These are phyloP conservation scores for Xerocomus nothofagi DNA, from an alignment of 1,284 basidiomycete species.

Conservation along the genomic window DNA sequence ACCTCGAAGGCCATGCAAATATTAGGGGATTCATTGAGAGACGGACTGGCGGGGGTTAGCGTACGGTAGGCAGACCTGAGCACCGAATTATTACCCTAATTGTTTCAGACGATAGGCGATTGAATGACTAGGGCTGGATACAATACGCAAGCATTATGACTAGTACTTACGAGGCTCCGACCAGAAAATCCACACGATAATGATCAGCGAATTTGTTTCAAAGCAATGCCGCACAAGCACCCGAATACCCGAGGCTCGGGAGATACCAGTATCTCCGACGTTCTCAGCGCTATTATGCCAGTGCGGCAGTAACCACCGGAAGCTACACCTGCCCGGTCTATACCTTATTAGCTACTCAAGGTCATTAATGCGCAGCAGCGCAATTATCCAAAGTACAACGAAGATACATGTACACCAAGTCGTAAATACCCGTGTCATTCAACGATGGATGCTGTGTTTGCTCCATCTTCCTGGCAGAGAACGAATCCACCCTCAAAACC, in stretches of 20 bases:
- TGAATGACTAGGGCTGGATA: not conserved
- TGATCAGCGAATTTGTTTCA: constrained; percentile 15
- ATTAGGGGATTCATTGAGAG: constrained; percentile 81
- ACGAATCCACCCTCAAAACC: constrained; percentile 50
- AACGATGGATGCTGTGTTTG: constrained; percentile 14
- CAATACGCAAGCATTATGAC: not conserved
- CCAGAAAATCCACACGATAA: constrained; percentile 10
- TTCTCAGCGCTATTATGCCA: constrained; percentile 9
- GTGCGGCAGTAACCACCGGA: constrained; percentile 4
- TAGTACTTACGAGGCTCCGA: not conserved
- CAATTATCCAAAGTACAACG: constrained; percentile 14
- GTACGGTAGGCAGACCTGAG: not conserved
- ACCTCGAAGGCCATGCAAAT: constrained; percentile 74
- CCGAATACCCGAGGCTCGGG: constrained; percentile 11
- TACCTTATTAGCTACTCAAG: constrained; percentile 13
- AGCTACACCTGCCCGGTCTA: constrained; percentile 1
- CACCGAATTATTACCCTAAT: constrained; percentile 6
- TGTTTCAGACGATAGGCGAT: constrained; percentile 5
- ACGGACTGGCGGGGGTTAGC: constrained; percentile 42
- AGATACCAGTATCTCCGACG: constrained; percentile 18
- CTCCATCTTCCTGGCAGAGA: constrained; percentile 36
- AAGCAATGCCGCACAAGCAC: constrained; percentile 1
- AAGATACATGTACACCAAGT: constrained; percentile 9
- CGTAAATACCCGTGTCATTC: constrained; percentile 17
- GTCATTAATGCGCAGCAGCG: constrained; percentile 21